Evolutionary conservation across 306 rosid genomes (phyloP).

Genomic region (Begonia peltatifolia): DNA sequence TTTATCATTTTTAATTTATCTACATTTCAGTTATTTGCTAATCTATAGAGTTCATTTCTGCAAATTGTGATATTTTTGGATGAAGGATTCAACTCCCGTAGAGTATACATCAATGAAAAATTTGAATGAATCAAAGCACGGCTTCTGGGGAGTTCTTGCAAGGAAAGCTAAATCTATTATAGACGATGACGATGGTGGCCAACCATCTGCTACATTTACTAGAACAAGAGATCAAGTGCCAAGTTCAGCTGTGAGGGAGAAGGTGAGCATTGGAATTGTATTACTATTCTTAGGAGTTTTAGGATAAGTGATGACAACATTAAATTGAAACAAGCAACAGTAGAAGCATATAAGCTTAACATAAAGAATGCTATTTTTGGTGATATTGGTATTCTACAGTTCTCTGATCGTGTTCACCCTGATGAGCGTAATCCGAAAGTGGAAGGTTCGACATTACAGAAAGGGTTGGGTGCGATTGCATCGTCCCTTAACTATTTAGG

Average conservation of each 20-base stretch:
- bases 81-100: constrained; percentile 39
- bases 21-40: not conserved
- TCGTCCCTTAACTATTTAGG: constrained; percentile 77
- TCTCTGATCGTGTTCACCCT: constrained; percentile 22
- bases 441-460: constrained; percentile 47
- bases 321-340: not conserved
- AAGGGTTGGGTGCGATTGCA: constrained; percentile 66
- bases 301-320: not conserved
- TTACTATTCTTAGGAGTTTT: too few relatives aligned
- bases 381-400: constrained; percentile 25
- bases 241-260: constrained; percentile 31
- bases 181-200: constrained; percentile 51
- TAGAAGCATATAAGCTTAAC: not conserved
- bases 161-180: constrained; percentile 83
- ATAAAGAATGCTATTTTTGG: not conserved
- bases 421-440: constrained; percentile 43
- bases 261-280: constrained; percentile 37
- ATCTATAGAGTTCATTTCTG: not conserved
- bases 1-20: not conserved
- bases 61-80: constrained; percentile 1
- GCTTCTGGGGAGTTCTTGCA: constrained; percentile 86
- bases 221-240: constrained; percentile 26
- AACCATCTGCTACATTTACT: constrained; percentile 27
- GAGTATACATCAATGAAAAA: constrained; percentile 72
- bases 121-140: constrained; percentile 64